A percentile compares a stretch with the other conserved stretches of the same genome.
phyloP scores from a whole-genome alignment of 768 basidiomycete genomes.

The Leccinum sublutescens region DNA sequence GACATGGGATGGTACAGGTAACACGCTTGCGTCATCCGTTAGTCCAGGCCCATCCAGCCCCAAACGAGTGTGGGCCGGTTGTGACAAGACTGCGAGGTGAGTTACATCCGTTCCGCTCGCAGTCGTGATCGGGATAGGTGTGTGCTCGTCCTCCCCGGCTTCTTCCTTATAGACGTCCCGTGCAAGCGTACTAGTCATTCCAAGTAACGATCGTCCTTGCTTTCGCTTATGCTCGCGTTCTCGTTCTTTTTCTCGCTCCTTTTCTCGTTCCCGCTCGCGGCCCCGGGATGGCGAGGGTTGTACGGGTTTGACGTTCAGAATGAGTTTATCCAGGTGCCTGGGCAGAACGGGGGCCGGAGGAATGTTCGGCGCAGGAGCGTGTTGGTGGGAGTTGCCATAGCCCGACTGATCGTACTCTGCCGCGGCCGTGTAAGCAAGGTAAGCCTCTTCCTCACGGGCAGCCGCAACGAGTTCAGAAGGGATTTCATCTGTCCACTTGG shows the following conservation, averaged over 20 bases:
- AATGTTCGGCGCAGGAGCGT: conserved; percentile 68
- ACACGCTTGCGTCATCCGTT: conserved; percentile 84
- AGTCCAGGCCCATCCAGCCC: conserved; percentile 42
- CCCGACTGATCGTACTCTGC: conserved; percentile 34
- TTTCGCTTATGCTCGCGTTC: conserved; percentile 32
- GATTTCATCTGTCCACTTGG: conserved; percentile 74
- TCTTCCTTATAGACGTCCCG: conserved; percentile 28
- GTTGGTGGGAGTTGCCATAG: conserved; percentile 35
- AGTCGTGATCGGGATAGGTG: conserved; percentile 36
- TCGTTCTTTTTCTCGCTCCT: conserved; percentile 35
- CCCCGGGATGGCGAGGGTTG: conserved; percentile 34
- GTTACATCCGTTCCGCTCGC: conserved; percentile 40
- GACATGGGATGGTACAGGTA: conserved; percentile 92
- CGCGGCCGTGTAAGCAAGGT: conserved; percentile 43
- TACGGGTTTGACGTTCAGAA: conserved; percentile 60
- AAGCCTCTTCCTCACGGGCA: conserved; percentile 80
- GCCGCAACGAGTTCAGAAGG: conserved; percentile 78
- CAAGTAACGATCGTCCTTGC: conserved; percentile 33
- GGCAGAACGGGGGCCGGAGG: conserved; percentile 89
- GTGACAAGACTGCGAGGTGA: conserved; percentile 26
- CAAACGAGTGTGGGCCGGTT: conserved; percentile 29
- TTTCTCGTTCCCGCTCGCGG: conserved; percentile 35
- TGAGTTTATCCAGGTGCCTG: conserved; percentile 89
- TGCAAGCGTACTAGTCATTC: conserved; percentile 36
- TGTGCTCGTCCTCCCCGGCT: conserved; percentile 20